Conservation (phyloP, 805 yeast species). For the Candida sonorensis region DNA sequence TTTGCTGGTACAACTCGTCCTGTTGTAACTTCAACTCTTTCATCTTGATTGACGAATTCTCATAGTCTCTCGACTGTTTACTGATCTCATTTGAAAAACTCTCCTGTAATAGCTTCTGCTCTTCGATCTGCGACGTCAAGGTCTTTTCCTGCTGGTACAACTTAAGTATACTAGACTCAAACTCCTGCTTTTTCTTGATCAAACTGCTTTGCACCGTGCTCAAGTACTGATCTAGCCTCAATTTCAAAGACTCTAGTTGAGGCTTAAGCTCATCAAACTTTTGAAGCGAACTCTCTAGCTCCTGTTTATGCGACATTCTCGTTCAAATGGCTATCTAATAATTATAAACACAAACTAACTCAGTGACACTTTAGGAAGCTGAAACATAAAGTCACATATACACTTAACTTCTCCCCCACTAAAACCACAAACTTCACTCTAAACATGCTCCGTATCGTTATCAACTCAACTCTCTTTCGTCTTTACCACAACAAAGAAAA, state of each 20-base stretch:
- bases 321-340: no score
- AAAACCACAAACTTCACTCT: no score
- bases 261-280: constrained; percentile 17
- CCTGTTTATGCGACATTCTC: no score
- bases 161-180: constrained; percentile 14
- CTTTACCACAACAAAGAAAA: no score
- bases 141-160: constrained; percentile 17
- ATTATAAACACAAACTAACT: no score
- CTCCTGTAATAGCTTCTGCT: constrained; percentile 16
- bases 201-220: constrained; percentile 13
- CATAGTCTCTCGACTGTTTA: constrained; percentile 16
- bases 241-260: constrained; percentile 17
- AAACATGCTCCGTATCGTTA: no score
- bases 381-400: no score
- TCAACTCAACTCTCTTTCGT: no score
- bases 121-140: constrained; percentile 10
- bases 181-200: constrained; percentile 14
- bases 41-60: constrained; percentile 31
- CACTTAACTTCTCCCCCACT: no score
- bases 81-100: constrained; percentile 15
- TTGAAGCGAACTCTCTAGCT: constrained; percentile 13
- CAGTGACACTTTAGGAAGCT: no score
- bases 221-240: constrained; percentile 9
- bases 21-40: constrained; percentile 33
- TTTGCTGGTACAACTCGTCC: constrained; percentile 24